Evolutionary conservation across 768 basidiomycete genomes (phyloP), one percentile per base, ranked within the genome.

Genomic region (Pisolithus microcarpus): DNA sequence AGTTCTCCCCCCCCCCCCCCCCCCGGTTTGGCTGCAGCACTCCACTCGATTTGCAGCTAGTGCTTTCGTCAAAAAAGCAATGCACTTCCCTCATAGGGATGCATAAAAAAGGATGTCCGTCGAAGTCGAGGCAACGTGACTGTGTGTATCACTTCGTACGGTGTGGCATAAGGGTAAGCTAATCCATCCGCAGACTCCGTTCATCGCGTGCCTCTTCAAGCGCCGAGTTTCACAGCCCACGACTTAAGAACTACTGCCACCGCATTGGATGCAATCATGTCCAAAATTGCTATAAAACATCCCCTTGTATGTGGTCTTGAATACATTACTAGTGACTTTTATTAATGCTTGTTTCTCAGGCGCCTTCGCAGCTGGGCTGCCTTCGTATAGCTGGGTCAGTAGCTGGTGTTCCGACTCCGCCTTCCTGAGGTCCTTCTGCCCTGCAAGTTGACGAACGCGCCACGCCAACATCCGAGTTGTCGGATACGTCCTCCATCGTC

Each of bases 171-270:
- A 38, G n/a, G 3, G 31, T 13, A 44, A 40, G 6, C 28, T 4
- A n/a, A 26, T 23, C 44, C 28, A 58, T 7, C 55, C 23, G 24
- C 52, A 76, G 87, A 76, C 42, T 81, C 82, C 0, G 81, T 91
- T 48, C 88, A 90, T 58, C 82, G 85, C 48, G 79, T 91, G 18
- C 83, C 85, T 7, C 71, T 92, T n/a, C 77, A 82, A 51, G 73
- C 86, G 88, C 13, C 62, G 7, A 30, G 75, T n/a, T 66, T 65
- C 3, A 84, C 81, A 71, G 77, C 82, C 1, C 76, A 72, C 46
- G 79, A 83, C 44, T 68, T 90, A 53, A 85, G 78, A 64, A 50
- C 61, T 2, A 75, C 71, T 31, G 87, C 88, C 5, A 43, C 70
- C 0, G 60, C 66, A 0, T 71, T 91, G 45, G 77, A 84, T 40